A percentile compares a stretch with the other conserved stretches of the same genome.
Conservation (phyloP, 371 early-diverging fungal genomes). For the Syncephalastrum racemosum region DNA sequence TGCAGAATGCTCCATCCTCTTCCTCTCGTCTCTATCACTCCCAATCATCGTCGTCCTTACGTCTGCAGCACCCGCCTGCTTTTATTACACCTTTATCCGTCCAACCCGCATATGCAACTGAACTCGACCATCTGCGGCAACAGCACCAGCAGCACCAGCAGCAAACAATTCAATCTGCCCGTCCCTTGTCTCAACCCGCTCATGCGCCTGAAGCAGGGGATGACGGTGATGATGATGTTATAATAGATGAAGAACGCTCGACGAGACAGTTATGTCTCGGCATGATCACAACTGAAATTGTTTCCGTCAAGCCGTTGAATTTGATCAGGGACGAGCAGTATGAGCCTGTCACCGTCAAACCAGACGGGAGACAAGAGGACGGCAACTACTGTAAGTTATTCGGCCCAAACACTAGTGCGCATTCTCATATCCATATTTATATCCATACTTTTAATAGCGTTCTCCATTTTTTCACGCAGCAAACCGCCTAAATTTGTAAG, state of each 20-base stretch:
- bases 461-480: constrained; percentile 25
- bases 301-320: constrained; percentile 24
- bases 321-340: constrained; percentile 36
- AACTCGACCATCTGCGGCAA: neutral
- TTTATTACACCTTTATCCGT: neutral
- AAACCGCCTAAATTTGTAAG: constrained; percentile 32
- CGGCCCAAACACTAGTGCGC: neutral
- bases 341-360: constrained; percentile 30
- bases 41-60: too few relatives aligned
- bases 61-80: neutral
- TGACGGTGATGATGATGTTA: constrained; percentile 19
- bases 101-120: neutral
- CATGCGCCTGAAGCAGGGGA: neutral
- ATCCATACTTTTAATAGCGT: constrained; percentile 33
- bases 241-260: constrained; percentile 28
- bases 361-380: constrained; percentile 33
- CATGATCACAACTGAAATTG: constrained; percentile 46
- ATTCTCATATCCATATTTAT: constrained; percentile 4
- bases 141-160: neutral
- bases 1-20: too few relatives aligned
- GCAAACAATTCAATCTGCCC: neutral
- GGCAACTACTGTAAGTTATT: constrained; percentile 35
- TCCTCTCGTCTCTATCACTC: too few relatives aligned
- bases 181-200: neutral
- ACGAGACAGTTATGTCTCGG: constrained; percentile 39